Base-by-base conservation (phyloP, 768 basidiomycete genomes). In the Dioszegia aurantiaca region DNA sequence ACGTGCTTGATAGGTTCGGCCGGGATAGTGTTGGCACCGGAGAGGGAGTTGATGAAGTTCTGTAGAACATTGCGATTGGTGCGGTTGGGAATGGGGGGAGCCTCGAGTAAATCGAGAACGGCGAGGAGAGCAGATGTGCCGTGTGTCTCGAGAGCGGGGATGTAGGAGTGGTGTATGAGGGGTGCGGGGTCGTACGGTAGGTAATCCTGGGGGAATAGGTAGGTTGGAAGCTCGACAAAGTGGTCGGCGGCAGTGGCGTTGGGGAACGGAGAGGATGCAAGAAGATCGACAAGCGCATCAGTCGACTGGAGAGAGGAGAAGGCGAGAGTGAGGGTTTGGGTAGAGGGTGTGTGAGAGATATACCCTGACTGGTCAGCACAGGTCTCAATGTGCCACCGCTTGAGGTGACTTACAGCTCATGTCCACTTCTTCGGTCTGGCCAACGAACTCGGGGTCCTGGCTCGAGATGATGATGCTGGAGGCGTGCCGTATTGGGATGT, bases 271-370 rank as follows among this genome's bases (percentile, higher is more conserved):
- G 47, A 44, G 3, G 65, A 62, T 16, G 60, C 45, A 11, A 73
- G 63, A 14, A 70, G 57, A 19, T 69, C 67, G n/a, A 70, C 56
- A 0, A 65, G 36, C 42, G 63, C 63, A 33, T 73, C 69, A 5
- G 55, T 55, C 23, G 46, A 41, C n/a, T 56, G 39, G 2, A 73
- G 46, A 10, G 72, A 73, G 1, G 69, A 69, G 40, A 73, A 52
- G 12, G 67, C 63, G 21, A 73, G 59, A 0, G 69, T 73, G 31
- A 73, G 61, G 21, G 69, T 69, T 17, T 67, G 59, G 24, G 69
- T 66, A 14, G 69, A 61, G 16, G 71, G 68, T 8, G 62, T 68
- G 52, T 73, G 69, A 1, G 69, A 63, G 36, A 73, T 73, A 61
- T 68, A 69, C 71, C 71, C 69, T 71, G 37, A 4, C 3, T 19